These are phyloP conservation scores for Cladosporium sp. DNA, from an alignment of 2,329 filamentous ascomycete species.

Conservation along the genomic window DNA sequence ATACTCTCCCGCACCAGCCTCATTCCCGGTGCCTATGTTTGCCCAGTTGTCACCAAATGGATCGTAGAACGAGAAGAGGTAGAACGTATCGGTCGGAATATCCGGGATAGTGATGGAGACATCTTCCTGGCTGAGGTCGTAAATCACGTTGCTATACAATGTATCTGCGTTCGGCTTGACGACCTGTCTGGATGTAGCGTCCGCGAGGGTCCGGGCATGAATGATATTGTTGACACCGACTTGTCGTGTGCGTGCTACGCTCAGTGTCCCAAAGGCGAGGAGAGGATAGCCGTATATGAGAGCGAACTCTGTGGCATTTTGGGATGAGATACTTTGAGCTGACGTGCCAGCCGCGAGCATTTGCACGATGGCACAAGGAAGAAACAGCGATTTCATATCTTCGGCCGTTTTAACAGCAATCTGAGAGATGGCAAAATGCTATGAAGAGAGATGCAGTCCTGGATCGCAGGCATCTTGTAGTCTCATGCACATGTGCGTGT, in stretches of 20 bases:
- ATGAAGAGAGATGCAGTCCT: background rate
- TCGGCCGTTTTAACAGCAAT: no score
- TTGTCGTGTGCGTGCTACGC: background rate
- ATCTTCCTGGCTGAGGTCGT: constrained; percentile 20
- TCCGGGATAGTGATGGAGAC: constrained; percentile 17
- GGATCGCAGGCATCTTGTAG: background rate
- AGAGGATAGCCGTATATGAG: constrained; percentile 24
- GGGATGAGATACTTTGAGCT: constrained; percentile 5
- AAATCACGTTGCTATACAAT: constrained; percentile 19
- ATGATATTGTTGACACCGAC: constrained; percentile 16
- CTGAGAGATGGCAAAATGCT: no score
- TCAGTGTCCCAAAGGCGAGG: constrained; percentile 17
- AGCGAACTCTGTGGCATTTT: constrained; percentile 20
- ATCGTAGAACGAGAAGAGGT: constrained; percentile 17
- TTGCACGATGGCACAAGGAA: background rate
- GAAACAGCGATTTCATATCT: background rate
- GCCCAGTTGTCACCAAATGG: constrained; percentile 19
- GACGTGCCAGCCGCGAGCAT: background rate
- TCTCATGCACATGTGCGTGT: background rate
- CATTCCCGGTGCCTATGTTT: constrained; percentile 15
- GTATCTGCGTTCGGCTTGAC: constrained; percentile 26
- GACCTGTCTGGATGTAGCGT: constrained; percentile 12
- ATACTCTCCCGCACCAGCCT: constrained; percentile 13
- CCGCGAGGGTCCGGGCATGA: constrained; percentile 13
- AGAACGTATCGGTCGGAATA: constrained; percentile 14